Percentiles rank a stretch among this genome's conserved stretches.
Conservation (phyloP, 352 stramenopile genomes). For the Pythium brachiatum region DNA sequence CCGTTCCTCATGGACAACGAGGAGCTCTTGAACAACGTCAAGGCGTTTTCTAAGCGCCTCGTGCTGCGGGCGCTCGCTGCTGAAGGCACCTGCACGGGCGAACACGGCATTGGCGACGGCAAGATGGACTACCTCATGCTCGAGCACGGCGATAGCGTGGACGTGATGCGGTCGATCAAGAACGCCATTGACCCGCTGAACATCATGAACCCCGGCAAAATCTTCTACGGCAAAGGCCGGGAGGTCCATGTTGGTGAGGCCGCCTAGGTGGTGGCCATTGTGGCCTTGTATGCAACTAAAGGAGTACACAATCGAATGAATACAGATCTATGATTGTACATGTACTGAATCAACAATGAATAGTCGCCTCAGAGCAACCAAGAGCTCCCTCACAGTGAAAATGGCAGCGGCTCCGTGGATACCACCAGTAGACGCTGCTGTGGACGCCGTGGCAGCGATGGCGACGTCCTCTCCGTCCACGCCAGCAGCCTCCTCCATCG, state of each 20-base stretch:
- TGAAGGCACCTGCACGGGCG: constrained; percentile 97
- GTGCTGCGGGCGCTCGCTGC: constrained; percentile 81
- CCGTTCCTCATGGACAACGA: constrained; percentile 86
- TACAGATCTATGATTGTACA: too few relatives aligned
- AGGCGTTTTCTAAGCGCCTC: constrained; percentile 85
- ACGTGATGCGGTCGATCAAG: constrained; percentile 95
- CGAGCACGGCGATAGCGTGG: constrained; percentile 91
- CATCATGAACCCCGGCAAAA: constrained; percentile 98
- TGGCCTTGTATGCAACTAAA: too few relatives aligned
- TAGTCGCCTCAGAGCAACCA: not conserved
- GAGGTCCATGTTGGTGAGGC: constrained; percentile 16
- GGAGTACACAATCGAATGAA: too few relatives aligned
- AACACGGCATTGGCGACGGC: constrained; percentile 95
- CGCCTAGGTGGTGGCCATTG: constrained; percentile 6
- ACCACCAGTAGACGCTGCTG: not conserved
- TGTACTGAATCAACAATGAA: too few relatives aligned
- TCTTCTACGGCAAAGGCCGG: constrained; percentile 74
- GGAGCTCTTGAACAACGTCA: constrained; percentile 82
- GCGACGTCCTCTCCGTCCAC: not conserved
- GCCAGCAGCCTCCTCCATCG: not conserved
- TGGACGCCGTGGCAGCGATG: not conserved
- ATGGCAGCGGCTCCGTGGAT: constrained; percentile 3
- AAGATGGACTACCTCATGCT: constrained; percentile 78
- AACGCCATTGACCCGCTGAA: constrained; percentile 92
- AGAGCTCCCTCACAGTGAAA: constrained; percentile 34